phyloP scores from a whole-genome alignment of 2,329 filamentous ascomycete species.

The Diaporthe sp. region DNA sequence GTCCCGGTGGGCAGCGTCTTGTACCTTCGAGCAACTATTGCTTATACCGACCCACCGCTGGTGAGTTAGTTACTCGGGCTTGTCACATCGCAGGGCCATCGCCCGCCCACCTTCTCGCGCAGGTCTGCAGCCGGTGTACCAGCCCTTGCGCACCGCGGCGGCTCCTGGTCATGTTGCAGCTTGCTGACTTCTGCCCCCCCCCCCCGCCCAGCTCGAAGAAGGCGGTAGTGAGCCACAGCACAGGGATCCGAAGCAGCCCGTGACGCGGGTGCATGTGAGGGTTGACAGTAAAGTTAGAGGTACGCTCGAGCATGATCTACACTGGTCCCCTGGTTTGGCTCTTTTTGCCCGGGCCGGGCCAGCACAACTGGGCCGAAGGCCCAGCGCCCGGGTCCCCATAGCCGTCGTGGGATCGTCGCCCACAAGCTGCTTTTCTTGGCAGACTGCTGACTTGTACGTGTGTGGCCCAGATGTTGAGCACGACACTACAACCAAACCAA shows the following conservation, averaged over 20 bases:
- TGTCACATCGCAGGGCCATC: not conserved
- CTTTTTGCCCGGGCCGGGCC: too few species aligned
- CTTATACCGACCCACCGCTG: constrained; percentile 73
- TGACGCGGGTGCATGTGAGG: constrained; percentile 72
- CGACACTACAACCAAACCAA: constrained; percentile 66
- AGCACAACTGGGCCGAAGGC: not conserved
- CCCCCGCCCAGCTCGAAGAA: constrained; percentile 43
- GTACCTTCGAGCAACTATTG: constrained; percentile 77
- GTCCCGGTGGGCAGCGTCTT: constrained; percentile 80
- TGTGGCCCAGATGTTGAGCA: constrained; percentile 66
- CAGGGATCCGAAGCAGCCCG: constrained; percentile 40
- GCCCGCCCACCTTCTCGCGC: too few species aligned
- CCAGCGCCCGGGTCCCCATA: not conserved
- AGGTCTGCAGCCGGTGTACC: too few species aligned
- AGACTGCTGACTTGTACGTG: constrained; percentile 7
- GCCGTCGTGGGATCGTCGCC: not conserved
- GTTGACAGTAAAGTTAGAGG: constrained; percentile 76
- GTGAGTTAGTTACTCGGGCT: constrained; percentile 11
- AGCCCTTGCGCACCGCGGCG: too few species aligned
- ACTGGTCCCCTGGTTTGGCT: not conserved
- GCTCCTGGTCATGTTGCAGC: not conserved
- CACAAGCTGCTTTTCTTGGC: not conserved
- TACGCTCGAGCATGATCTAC: not conserved
- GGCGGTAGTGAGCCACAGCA: constrained; percentile 58
- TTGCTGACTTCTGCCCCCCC: not conserved